Evolutionary conservation across 2,329 filamentous ascomycete genomes (phyloP), one percentile per base, ranked within the genome.

Genomic region (Fusarium pininemorale): DNA sequence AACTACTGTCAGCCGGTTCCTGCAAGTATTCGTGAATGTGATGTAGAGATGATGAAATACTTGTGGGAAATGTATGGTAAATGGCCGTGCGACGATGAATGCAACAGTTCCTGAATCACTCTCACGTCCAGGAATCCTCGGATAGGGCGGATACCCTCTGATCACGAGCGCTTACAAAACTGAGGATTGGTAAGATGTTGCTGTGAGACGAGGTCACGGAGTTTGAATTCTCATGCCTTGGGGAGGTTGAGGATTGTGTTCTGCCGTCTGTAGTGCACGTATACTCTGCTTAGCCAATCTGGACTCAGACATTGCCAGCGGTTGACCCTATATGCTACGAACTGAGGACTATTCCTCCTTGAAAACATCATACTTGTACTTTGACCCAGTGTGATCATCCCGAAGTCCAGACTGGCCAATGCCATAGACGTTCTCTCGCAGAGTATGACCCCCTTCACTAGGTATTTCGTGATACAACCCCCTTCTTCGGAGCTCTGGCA

Each of bases 361-460:
- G 73, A 91, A 92, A 4, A 90, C 86, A 74, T 88, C 84, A 73
- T 92, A 92, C 81, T 89, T 91, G 77, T 91, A 92, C 70, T 75
- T 80, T 56, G 85, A 88, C 2, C 90, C 91, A 1, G 83, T 77
- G 79, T 92, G 91, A 79, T 92, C 90, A 70, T 83, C 83, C 42
- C 90, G 83, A 66, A 92, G 77, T 20, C 85, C 82, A 11, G 80
- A 84, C 78, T 92, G 90, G 0, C 90, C 90, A 69, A 83, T 84
- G 0, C 90, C 90, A 78, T 91, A 92, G 0, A 92, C 82, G 80
- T 88, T 91, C 80, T 92, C 90, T 24, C 90, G 82, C 1, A 86
- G 85, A 6, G 88, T 90, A 32, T 28, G 75, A n/a, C 77, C 74
- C 22, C 83, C 81, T 35, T 84, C 82, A 9, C 41, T 70, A 1